phyloP scores from a whole-genome alignment of 345 rosid genomes.

The Pugionium cornutum region DNA sequence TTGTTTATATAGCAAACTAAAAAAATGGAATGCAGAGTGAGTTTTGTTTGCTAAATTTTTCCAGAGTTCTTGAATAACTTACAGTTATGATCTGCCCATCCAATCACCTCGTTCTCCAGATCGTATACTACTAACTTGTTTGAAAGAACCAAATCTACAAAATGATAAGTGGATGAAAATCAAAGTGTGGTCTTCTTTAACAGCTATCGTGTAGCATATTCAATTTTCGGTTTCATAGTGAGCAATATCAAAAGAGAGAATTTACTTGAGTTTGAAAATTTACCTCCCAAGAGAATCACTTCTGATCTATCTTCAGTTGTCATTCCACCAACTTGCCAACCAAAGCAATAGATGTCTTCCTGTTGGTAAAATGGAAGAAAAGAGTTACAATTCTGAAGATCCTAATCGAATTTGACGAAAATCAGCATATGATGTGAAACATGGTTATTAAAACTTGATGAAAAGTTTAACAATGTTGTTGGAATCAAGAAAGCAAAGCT shows the following conservation, averaged over 20 bases:
- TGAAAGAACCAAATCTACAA: constrained; percentile 79
- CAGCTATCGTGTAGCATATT: not conserved
- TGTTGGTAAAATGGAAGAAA: constrained; percentile 29
- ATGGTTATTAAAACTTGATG: not conserved
- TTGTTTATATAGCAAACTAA: not conserved
- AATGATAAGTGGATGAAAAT: not conserved
- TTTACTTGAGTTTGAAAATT: not conserved
- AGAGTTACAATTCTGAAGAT: constrained; percentile 8
- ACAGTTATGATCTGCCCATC: constrained; percentile 89
- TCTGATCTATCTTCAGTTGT: constrained; percentile 60
- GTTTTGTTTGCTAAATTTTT: not conserved
- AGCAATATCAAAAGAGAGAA: not conserved
- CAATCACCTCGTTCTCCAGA: constrained; percentile 67
- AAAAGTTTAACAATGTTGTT: not conserved
- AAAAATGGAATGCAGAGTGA: not conserved
- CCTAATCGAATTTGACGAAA: not conserved
- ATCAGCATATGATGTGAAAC: not conserved
- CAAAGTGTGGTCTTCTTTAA: not conserved
- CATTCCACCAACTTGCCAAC: constrained; percentile 70
- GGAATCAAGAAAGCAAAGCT: not conserved
- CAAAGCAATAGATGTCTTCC: constrained; percentile 70
- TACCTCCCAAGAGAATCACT: constrained; percentile 85
- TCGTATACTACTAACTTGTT: constrained; percentile 83
- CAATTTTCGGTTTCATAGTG: not conserved
- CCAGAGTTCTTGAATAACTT: constrained; percentile 40